These are phyloP conservation scores for Pascua guehoae DNA, from an alignment of 1,284 basidiomycete species.

Conservation along the genomic window DNA sequence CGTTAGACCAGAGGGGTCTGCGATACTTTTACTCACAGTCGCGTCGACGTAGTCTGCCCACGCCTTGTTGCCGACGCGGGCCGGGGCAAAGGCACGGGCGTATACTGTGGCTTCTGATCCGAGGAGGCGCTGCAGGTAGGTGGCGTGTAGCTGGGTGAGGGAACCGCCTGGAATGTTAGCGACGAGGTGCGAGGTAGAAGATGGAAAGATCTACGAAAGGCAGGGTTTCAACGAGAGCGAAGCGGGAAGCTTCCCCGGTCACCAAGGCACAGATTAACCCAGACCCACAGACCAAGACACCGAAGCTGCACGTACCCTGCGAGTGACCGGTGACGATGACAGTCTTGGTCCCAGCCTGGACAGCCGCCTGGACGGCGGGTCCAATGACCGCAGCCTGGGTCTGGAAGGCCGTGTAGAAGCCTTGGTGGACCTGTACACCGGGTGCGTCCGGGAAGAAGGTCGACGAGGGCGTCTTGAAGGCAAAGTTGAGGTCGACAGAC, in stretches of 20 bases:
- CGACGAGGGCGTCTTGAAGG: constrained; percentile 16
- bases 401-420: constrained; percentile 24
- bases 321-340: constrained; percentile 24
- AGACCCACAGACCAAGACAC: too few species aligned
- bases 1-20: too few species aligned
- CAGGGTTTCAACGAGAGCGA: too few species aligned
- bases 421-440: constrained; percentile 19
- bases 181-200: too few species aligned
- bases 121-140: constrained; percentile 9
- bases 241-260: too few species aligned
- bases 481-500: too few species aligned
- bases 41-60: constrained; percentile 28
- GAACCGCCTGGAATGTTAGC: constrained; percentile 7
- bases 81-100: constrained; percentile 19
- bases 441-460: constrained; percentile 20
- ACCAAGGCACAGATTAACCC: too few species aligned
- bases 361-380: neutral
- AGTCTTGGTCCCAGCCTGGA: constrained; percentile 9
- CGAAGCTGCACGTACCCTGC: constrained; percentile 8
- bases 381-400: constrained; percentile 7
- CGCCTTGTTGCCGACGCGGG: constrained; percentile 24
- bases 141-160: constrained; percentile 15
- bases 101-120: constrained; percentile 2
- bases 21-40: too few species aligned
- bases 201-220: too few species aligned